These are phyloP conservation scores for Musa acuminata DNA, from an alignment of 176 grass and related monocot genomes.

Conservation along the genomic window DNA sequence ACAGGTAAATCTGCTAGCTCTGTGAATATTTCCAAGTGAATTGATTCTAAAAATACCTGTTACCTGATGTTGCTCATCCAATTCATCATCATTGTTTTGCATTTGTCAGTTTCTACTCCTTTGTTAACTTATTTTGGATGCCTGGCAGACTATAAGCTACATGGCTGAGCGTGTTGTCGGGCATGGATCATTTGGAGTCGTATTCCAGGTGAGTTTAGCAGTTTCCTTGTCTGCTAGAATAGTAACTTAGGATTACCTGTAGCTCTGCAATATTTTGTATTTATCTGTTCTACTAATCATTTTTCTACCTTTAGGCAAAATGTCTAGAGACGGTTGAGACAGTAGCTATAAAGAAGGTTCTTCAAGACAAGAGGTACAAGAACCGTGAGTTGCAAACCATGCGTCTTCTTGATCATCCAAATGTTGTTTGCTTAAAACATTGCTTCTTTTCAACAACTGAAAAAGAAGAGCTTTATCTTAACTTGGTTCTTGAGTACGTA, in stretches of 20 bases:
- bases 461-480: constrained; percentile 56
- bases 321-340: constrained; percentile 68
- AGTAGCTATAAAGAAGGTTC: constrained; percentile 72
- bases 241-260: background rate
- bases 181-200: constrained; percentile 13
- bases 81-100: background rate
- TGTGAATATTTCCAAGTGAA: background rate
- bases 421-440: constrained; percentile 58
- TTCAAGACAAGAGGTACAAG: constrained; percentile 74
- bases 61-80: background rate
- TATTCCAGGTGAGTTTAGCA: constrained; percentile 6
- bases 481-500: constrained; percentile 67
- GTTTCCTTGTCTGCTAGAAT: background rate
- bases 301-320: constrained; percentile 34
- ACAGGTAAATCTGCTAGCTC: constrained; percentile 26
- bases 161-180: constrained; percentile 14
- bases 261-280: background rate
- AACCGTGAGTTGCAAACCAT: constrained; percentile 72
- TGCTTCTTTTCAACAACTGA: constrained; percentile 70
- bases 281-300: background rate
- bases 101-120: background rate
- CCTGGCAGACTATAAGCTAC: constrained; percentile 11
- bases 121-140: background rate
- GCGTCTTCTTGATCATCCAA: constrained; percentile 65
- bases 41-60: background rate